A percentile compares a stretch with the other conserved stretches of the same genome.
phyloP scores from a whole-genome alignment of 352 stramenopile species.

The Globisporangium spinosum region DNA sequence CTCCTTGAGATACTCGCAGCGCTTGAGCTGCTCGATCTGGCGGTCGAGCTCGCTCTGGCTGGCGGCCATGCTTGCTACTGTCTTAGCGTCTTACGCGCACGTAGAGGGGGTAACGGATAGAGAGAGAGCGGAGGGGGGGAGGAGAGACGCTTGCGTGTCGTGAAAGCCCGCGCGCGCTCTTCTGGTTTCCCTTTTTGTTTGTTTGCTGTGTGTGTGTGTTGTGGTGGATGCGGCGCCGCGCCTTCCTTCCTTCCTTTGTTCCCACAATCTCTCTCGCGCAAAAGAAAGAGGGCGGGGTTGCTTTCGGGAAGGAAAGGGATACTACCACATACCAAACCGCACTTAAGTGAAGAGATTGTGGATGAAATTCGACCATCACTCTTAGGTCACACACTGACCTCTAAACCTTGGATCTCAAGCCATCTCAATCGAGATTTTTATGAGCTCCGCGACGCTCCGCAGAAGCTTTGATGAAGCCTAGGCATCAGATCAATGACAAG shows the following conservation, averaged over 20 bases:
- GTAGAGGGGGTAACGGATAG: neutral
- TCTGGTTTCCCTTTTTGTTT: neutral
- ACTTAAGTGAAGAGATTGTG: too few relatives aligned
- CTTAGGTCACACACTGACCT: too few relatives aligned
- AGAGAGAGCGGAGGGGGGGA: neutral
- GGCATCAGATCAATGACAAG: too few relatives aligned
- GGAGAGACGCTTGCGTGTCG: neutral
- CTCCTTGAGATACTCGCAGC: slow-evolving; percentile 98
- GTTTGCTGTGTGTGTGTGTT: slow-evolving; percentile 6
- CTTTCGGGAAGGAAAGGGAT: too few relatives aligned
- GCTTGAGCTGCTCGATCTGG: slow-evolving; percentile 89
- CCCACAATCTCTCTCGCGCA: neutral
- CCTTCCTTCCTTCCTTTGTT: neutral
- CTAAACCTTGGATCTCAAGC: too few relatives aligned
- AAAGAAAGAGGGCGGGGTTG: neutral
- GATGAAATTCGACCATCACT: too few relatives aligned
- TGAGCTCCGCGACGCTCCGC: too few relatives aligned
- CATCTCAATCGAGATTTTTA: too few relatives aligned
- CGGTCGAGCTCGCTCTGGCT: slow-evolving; percentile 85
- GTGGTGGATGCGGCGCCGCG: neutral
- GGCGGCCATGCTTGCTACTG: slow-evolving; percentile 45
- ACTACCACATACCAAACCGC: too few relatives aligned
- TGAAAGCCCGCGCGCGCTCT: neutral
- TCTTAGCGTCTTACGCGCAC: neutral
- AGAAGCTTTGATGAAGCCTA: too few relatives aligned